phyloP scores from a whole-genome alignment of 352 stramenopile species.

The Thalassiosira sp. region DNA sequence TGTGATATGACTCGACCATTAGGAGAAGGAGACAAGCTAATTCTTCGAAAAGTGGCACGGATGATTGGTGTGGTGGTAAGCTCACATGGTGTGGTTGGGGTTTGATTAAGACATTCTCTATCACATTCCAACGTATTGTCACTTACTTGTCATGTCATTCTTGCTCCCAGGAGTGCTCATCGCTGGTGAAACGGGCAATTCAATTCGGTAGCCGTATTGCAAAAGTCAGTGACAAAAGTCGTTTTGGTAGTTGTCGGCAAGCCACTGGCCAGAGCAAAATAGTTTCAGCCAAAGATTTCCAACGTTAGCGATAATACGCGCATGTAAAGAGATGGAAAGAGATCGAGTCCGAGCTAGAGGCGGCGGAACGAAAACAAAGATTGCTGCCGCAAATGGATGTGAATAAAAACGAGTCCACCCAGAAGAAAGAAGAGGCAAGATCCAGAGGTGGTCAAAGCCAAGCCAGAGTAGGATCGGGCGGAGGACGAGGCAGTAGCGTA shows the following conservation, averaged over 20 bases:
- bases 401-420: too few species aligned
- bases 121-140: too few species aligned
- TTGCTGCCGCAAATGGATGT: too few species aligned
- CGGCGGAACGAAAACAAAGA: too few species aligned
- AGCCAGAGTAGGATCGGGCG: too few species aligned
- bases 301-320: too few species aligned
- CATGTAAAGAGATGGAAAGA: too few species aligned
- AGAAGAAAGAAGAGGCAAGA: too few species aligned
- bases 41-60: conserved; percentile 86
- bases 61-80: conserved; percentile 82
- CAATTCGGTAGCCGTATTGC: conserved; percentile 93
- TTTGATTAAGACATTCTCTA: conserved; percentile 36
- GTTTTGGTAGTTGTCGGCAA: conserved; percentile 74
- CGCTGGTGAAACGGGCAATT: conserved; percentile 92
- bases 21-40: conserved; percentile 90
- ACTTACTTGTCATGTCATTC: background rate
- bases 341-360: too few species aligned
- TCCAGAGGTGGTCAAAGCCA: too few species aligned
- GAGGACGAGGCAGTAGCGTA: too few species aligned
- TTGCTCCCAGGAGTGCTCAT: conserved; percentile 45
- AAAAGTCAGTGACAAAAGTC: conserved; percentile 86
- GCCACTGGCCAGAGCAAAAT: conserved; percentile 51
- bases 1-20: conserved; percentile 85
- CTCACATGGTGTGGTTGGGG: conserved; percentile 20
- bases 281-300: too few species aligned